phyloP scores from a whole-genome alignment of 768 basidiomycete species.

The Boletus fagicola region DNA sequence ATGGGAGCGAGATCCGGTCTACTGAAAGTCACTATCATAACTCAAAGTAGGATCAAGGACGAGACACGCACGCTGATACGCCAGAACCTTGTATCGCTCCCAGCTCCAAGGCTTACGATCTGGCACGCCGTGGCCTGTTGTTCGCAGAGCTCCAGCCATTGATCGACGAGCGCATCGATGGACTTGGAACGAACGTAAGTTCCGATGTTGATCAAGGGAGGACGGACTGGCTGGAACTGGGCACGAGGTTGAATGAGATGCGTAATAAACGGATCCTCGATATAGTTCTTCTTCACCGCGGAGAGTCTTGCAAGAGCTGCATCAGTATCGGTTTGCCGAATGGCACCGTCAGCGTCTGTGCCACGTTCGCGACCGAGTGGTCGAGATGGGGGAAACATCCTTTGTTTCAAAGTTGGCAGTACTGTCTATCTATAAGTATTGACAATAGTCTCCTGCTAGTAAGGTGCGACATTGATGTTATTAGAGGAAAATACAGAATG shows the following conservation, averaged over 20 bases:
- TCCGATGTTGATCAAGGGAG: slow-evolving; percentile 94
- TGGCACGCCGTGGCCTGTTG: slow-evolving; percentile 57
- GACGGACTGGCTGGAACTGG: slow-evolving; percentile 55
- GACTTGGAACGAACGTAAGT: slow-evolving; percentile 83
- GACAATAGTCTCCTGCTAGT: neutral
- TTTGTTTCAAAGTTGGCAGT: neutral
- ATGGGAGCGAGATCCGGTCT: slow-evolving; percentile 58
- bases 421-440: no score
- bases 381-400: slow-evolving; percentile 15
- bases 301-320: slow-evolving; percentile 83
- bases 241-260: slow-evolving; percentile 68
- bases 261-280: slow-evolving; percentile 71
- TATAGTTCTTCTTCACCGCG: slow-evolving; percentile 78
- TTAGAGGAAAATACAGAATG: neutral
- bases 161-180: slow-evolving; percentile 71
- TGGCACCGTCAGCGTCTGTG: slow-evolving; percentile 54
- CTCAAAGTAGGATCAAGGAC: slow-evolving; percentile 3
- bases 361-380: slow-evolving; percentile 17
- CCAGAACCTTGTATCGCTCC: slow-evolving; percentile 97
- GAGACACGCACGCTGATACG: slow-evolving; percentile 64
- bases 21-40: slow-evolving; percentile 15
- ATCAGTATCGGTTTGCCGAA: slow-evolving; percentile 79
- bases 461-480: neutral
- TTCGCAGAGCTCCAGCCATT: slow-evolving; percentile 54
- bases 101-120: slow-evolving; percentile 92